These are phyloP conservation scores for Boletus sp. DNA, from an alignment of 768 basidiomycete genomes.

Conservation along the genomic window DNA sequence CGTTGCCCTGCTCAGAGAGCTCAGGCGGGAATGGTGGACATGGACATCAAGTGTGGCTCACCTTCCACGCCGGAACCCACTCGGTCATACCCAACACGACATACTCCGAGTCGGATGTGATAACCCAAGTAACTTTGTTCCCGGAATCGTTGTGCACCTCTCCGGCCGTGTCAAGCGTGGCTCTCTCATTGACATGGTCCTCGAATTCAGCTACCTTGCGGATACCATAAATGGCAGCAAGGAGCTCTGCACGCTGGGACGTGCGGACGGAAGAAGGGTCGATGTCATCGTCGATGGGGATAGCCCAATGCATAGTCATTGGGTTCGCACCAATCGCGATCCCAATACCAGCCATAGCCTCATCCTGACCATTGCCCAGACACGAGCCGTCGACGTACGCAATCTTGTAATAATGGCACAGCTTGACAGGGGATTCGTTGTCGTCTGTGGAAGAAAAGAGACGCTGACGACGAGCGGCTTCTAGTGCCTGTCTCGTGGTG, in stretches of 20 bases:
- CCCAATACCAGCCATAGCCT: slow-evolving; percentile 32
- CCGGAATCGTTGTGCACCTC: background rate
- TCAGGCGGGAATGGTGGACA: background rate
- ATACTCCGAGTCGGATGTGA: slow-evolving; percentile 37
- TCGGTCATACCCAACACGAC: slow-evolving; percentile 37
- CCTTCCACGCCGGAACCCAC: slow-evolving; percentile 36
- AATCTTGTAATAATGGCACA: slow-evolving; percentile 29
- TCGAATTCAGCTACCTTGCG: slow-evolving; percentile 9
- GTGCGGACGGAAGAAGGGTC: slow-evolving; percentile 24
- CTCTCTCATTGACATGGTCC: too few species aligned
- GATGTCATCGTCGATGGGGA: slow-evolving; percentile 25
- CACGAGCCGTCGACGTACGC: slow-evolving; percentile 39
- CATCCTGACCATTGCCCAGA: slow-evolving; percentile 23
- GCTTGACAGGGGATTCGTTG: background rate
- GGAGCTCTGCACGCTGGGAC: slow-evolving; percentile 36
- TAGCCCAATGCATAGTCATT: slow-evolving; percentile 19
- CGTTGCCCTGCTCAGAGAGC: background rate
- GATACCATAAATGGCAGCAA: slow-evolving; percentile 24
- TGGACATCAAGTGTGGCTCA: background rate
- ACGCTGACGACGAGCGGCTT: background rate
- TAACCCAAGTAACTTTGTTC: slow-evolving; percentile 13
- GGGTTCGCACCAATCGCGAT: slow-evolving; percentile 21
- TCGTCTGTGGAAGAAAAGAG: background rate
- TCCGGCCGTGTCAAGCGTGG: too few species aligned
- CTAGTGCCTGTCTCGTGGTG: background rate